Percentiles rank a stretch among this genome's conserved stretches.
phyloP scores from a whole-genome alignment of 2,329 filamentous ascomycete species.

The Botryotinia convoluta region DNA sequence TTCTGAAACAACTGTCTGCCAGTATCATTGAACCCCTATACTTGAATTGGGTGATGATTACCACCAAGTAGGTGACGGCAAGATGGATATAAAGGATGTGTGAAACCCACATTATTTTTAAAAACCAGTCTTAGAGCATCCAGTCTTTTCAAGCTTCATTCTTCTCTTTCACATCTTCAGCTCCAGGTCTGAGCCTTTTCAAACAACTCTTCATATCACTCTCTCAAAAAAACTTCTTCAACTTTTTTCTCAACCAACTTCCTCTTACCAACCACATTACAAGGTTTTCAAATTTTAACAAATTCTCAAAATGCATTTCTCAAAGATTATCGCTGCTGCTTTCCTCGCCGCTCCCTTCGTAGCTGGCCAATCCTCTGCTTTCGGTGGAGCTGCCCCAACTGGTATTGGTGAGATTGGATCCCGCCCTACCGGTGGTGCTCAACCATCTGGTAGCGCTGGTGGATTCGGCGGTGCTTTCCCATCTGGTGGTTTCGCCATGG shows the following conservation, averaged over 20 bases:
- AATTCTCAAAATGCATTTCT: constrained; percentile 13
- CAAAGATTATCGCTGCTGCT: constrained; percentile 12
- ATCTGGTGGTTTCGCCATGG: not conserved
- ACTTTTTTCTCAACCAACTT: not conserved
- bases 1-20: constrained; percentile 1
- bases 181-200: constrained; percentile 19
- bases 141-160: constrained; percentile 16
- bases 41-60: not conserved
- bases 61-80: not conserved
- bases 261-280: not conserved
- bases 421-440: not conserved
- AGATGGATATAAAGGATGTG: constrained; percentile 9
- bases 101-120: not conserved
- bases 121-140: constrained; percentile 17
- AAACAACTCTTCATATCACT: constrained; percentile 9
- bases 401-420: not conserved
- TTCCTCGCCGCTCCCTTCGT: constrained; percentile 8
- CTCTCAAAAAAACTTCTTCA: not conserved
- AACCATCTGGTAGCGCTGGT: not conserved
- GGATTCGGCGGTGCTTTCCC: not conserved
- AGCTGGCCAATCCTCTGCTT: not conserved
- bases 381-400: constrained; percentile 5
- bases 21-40: not conserved
- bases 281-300: not conserved
- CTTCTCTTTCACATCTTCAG: constrained; percentile 7